Percentiles rank a stretch among this genome's conserved stretches.
Conservation (phyloP, 306 rosid species). For the Lathyrus oleraceus region DNA sequence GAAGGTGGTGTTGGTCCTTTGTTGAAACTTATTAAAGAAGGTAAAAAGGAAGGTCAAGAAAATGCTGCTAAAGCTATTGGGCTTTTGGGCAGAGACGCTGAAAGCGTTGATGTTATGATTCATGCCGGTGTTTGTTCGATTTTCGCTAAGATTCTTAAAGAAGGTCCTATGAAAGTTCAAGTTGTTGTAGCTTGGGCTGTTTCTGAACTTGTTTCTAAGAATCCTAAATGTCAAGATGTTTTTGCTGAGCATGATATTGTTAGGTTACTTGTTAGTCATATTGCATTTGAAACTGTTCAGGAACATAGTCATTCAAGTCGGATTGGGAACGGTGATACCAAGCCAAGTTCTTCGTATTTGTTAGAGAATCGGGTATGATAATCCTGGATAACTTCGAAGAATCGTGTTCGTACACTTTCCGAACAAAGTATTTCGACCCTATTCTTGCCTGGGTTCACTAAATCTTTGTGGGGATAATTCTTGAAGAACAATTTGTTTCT, state of each 20-base stretch:
- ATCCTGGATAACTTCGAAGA: no score
- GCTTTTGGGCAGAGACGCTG: constrained; percentile 66
- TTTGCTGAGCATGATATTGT: constrained; percentile 78
- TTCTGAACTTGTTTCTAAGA: constrained; percentile 65
- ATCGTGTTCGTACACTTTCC: no score
- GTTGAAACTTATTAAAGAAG: constrained; percentile 70
- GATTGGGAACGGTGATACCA: constrained; percentile 47
- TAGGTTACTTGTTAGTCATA: constrained; percentile 75
- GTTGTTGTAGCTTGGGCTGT: constrained; percentile 73
- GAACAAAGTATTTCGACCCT: no score
- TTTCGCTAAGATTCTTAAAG: constrained; percentile 70
- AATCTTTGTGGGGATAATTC: no score
- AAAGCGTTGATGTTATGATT: constrained; percentile 70
- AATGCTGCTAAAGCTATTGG: constrained; percentile 69
- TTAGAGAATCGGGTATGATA: no score
- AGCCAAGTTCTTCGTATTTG: constrained; percentile 47
- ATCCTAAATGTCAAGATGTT: constrained; percentile 80
- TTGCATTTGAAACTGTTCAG: constrained; percentile 87
- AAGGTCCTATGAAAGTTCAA: constrained; percentile 84
- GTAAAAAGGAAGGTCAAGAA: constrained; percentile 77
- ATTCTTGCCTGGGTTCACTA: no score
- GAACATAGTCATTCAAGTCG: constrained; percentile 51
- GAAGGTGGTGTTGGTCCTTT: constrained; percentile 80
- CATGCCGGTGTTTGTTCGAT: constrained; percentile 65
- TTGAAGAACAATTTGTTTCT: no score